These are phyloP conservation scores for Setomelanomma holmii DNA, from an alignment of 2,329 filamentous ascomycete genomes.

Conservation along the genomic window DNA sequence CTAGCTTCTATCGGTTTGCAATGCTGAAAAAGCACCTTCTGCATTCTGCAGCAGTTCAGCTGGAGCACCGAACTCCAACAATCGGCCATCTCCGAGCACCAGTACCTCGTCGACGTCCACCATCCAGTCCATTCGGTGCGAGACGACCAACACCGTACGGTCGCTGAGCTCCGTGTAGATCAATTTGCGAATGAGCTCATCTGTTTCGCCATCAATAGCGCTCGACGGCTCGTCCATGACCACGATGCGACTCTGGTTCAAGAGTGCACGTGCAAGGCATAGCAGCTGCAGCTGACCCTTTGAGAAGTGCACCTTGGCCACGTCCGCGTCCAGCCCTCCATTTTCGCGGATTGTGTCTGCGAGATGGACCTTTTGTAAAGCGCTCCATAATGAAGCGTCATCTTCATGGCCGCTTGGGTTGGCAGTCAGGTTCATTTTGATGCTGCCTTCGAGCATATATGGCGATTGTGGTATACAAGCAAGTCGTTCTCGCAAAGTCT, in stretches of 20 bases:
- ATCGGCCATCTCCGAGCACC: slow-evolving; percentile 48
- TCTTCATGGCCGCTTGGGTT: too few species aligned
- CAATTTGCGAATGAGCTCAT: slow-evolving; percentile 62
- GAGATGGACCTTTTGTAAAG: slow-evolving; percentile 46
- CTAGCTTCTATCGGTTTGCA: too few species aligned
- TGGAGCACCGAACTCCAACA: slow-evolving; percentile 49
- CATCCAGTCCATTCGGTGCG: slow-evolving; percentile 27
- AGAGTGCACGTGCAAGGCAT: slow-evolving; percentile 63
- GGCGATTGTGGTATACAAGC: slow-evolving; percentile 55
- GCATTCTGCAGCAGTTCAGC: too few species aligned
- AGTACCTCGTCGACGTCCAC: slow-evolving; percentile 31
- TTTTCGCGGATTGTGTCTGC: slow-evolving; percentile 4
- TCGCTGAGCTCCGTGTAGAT: slow-evolving; percentile 59
- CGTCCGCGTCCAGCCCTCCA: slow-evolving; percentile 3
- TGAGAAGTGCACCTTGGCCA: slow-evolving; percentile 10
- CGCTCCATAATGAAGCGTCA: too few species aligned
- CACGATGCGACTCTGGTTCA: slow-evolving; percentile 39
- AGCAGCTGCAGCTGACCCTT: slow-evolving; percentile 68
- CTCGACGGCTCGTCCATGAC: slow-evolving; percentile 27
- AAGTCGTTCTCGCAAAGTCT: slow-evolving; percentile 40
- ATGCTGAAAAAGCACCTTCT: too few species aligned
- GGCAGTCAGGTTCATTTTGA: too few species aligned
- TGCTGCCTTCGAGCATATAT: slow-evolving; percentile 51
- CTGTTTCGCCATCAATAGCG: slow-evolving; percentile 63
- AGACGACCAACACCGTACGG: slow-evolving; percentile 25